Evolutionary conservation across 345 rosid genomes (phyloP).

Genomic region (Camelina hispida): DNA sequence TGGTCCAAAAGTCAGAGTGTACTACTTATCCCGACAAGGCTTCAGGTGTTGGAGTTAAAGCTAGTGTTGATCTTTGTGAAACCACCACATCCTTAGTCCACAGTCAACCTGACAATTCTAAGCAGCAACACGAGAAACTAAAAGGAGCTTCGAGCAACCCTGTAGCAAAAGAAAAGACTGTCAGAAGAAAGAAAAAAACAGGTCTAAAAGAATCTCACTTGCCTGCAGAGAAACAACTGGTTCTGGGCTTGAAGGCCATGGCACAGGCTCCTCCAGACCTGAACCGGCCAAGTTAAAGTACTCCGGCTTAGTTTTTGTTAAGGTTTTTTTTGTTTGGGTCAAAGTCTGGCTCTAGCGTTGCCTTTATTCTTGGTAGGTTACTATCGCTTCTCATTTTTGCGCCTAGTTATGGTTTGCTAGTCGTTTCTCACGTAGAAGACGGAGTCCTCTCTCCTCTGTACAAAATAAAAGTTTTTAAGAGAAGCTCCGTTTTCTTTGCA

Average conservation of each 20-base stretch:
- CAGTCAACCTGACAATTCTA: constrained; percentile 58
- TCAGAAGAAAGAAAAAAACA: constrained; percentile 63
- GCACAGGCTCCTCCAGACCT: constrained; percentile 23
- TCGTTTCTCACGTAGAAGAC: background rate
- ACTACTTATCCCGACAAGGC: constrained; percentile 49
- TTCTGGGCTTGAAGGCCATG: constrained; percentile 10
- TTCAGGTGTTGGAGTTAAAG: constrained; percentile 41
- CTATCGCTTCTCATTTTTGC: constrained; percentile 22
- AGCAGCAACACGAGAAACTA: constrained; percentile 56
- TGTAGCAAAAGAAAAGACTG: constrained; percentile 54
- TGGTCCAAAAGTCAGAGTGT: constrained; percentile 52
- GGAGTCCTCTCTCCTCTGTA: constrained; percentile 9
- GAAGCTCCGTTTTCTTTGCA: constrained; percentile 7
- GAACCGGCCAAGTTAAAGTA: constrained; percentile 32
- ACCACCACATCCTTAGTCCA: constrained; percentile 46
- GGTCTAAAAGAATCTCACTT: constrained; percentile 51
- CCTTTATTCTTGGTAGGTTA: constrained; percentile 22
- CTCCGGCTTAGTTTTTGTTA: background rate
- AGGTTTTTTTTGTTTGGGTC: background rate
- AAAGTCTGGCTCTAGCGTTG: constrained; percentile 24
- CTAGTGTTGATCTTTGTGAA: constrained; percentile 51
- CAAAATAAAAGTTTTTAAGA: background rate
- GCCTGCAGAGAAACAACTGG: constrained; percentile 42
- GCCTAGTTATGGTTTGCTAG: background rate
- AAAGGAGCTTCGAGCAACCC: constrained; percentile 54